These are phyloP conservation scores for Entonaema liquescens DNA, from an alignment of 495 filamentous ascomycete species.

Conservation along the genomic window DNA sequence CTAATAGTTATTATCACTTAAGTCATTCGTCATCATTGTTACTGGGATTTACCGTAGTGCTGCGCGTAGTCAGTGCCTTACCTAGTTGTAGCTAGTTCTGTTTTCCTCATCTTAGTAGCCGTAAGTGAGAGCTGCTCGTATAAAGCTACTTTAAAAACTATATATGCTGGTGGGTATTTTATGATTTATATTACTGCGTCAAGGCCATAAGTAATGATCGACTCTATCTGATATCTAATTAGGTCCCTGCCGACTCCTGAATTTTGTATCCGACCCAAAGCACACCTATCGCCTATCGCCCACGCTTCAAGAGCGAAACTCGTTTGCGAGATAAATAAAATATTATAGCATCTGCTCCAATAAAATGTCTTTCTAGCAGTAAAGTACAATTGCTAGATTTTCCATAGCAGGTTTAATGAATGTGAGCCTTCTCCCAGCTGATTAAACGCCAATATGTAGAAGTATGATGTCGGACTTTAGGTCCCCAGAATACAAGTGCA, in stretches of 20 bases:
- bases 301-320: background rate
- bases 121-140: too few species aligned
- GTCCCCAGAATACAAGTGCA: conserved; percentile 9
- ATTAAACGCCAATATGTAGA: conserved; percentile 20
- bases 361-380: background rate
- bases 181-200: background rate
- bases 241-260: background rate
- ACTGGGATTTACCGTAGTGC: too few species aligned
- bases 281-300: background rate
- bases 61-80: too few species aligned
- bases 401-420: background rate
- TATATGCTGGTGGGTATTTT: too few species aligned
- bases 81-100: too few species aligned
- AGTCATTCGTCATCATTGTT: background rate
- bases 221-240: background rate
- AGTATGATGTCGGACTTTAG: conserved; percentile 22
- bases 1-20: background rate
- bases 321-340: background rate
- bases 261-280: background rate
- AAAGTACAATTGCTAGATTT: background rate
- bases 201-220: background rate
- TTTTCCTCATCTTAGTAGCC: too few species aligned
- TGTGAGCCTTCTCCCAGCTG: conserved; percentile 20
- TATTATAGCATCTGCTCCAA: background rate
- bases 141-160: too few species aligned